A percentile compares a stretch with the other conserved stretches of the same genome.
These are phyloP conservation scores for Hylodesmum podocarpum DNA, from an alignment of 306 rosid genomes.

Conservation along the genomic window DNA sequence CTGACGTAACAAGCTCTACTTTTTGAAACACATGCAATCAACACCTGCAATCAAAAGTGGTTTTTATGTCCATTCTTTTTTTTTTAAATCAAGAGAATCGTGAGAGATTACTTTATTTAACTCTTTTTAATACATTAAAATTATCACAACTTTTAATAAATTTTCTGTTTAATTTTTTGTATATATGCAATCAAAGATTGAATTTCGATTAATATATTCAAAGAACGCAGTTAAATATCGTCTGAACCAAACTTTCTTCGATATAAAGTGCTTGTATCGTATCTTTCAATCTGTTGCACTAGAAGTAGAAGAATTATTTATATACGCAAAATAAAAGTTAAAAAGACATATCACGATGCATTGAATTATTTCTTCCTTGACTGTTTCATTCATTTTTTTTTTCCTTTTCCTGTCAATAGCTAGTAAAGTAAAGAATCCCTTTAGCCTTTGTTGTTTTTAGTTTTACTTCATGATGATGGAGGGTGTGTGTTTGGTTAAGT, in stretches of 20 bases:
- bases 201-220: neutral
- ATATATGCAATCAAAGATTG: neutral
- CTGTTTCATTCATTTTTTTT: too few species aligned
- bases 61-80: neutral
- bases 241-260: neutral
- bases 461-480: slow-evolving; percentile 13
- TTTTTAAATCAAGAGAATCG: neutral
- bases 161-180: too few species aligned
- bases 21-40: too few species aligned
- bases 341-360: slow-evolving; percentile 22
- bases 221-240: neutral
- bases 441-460: neutral
- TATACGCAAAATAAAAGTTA: neutral
- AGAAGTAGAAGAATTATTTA: neutral
- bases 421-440: slow-evolving; percentile 32
- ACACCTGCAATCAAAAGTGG: neutral
- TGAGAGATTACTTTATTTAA: neutral
- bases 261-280: neutral
- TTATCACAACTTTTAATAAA: neutral
- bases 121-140: neutral
- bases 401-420: slow-evolving; percentile 23
- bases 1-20: neutral
- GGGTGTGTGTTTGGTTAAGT: too few species aligned
- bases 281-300: neutral
- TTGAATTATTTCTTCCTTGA: slow-evolving; percentile 31